phyloP scores from a whole-genome alignment of 257 asterid genomes.

The Rhazya stricta region DNA sequence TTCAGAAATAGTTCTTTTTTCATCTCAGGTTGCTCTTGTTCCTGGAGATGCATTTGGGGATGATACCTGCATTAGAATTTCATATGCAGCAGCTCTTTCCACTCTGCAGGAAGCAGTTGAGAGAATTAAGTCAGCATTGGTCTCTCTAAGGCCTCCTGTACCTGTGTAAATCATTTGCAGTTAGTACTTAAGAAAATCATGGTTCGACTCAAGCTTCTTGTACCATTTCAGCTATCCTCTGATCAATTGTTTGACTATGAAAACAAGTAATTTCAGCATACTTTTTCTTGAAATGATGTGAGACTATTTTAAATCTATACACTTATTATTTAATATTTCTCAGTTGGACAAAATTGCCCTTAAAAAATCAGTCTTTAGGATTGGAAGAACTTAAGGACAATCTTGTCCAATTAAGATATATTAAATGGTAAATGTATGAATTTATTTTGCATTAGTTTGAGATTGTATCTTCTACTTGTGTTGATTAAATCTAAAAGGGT shows the following conservation, averaged over 20 bases:
- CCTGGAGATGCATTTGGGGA: conserved; percentile 97
- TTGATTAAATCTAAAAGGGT: too few species aligned
- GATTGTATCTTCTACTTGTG: too few species aligned
- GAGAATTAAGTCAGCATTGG: conserved; percentile 58
- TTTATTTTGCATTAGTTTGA: too few species aligned
- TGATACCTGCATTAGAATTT: conserved; percentile 84
- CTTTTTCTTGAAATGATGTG: not conserved
- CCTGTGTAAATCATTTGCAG: conserved; percentile 28
- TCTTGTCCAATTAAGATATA: too few species aligned
- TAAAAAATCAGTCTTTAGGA: too few species aligned
- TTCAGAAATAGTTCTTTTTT: not conserved
- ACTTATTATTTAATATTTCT: too few species aligned
- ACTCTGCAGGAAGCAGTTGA: conserved; percentile 64
- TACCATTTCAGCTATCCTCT: not conserved
- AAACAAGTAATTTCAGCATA: not conserved
- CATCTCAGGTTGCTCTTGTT: conserved; percentile 75
- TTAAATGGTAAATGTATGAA: too few species aligned
- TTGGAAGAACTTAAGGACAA: too few species aligned
- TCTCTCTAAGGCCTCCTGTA: conserved; percentile 42
- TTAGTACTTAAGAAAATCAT: not conserved
- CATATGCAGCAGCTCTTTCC: conserved; percentile 70
- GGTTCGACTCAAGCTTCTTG: not conserved
- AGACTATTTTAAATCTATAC: too few species aligned
- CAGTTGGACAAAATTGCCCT: too few species aligned
- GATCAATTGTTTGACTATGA: not conserved